phyloP scores from a whole-genome alignment of 2,329 filamentous ascomycete genomes.

The Thelonectria discophora region DNA sequence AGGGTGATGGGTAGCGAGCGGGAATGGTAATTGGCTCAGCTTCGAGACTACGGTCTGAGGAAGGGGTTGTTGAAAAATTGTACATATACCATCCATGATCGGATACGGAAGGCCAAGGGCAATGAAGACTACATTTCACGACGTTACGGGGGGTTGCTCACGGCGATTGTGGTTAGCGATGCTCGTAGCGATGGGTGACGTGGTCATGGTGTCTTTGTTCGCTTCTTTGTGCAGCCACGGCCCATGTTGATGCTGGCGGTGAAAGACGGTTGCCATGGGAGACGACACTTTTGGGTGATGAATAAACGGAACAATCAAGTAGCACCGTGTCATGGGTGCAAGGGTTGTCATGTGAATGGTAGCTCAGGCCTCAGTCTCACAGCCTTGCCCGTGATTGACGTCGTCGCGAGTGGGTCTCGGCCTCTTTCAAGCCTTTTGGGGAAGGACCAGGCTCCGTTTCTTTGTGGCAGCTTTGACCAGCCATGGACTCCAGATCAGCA shows the following conservation, averaged over 20 bases:
- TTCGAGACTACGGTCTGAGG: conserved; percentile 35
- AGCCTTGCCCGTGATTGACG: not conserved
- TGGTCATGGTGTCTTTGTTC: no score
- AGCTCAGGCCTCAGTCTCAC: no score
- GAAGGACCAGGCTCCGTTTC: conserved; percentile 2
- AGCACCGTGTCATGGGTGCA: no score
- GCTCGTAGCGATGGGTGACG: no score
- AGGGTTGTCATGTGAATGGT: no score
- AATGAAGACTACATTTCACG: conserved; percentile 46
- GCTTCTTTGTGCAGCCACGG: not conserved
- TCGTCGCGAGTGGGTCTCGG: conserved; percentile 18
- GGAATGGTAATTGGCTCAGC: conserved; percentile 33
- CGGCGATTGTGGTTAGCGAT: no score
- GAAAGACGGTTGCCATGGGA: conserved; percentile 33
- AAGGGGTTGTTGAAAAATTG: conserved; percentile 48
- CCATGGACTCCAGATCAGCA: conserved; percentile 13
- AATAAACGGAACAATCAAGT: not conserved
- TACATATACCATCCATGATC: conserved; percentile 54
- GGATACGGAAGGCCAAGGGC: conserved; percentile 44
- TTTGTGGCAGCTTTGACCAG: conserved; percentile 23
- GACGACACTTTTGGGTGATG: conserved; percentile 9
- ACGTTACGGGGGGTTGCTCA: conserved; percentile 12
- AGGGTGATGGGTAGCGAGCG: conserved; percentile 25
- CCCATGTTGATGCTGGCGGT: conserved; percentile 10
- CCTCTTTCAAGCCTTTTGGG: conserved; percentile 22